Conservation (phyloP, 345 rosid species). For the Trapa bicornis region DNA sequence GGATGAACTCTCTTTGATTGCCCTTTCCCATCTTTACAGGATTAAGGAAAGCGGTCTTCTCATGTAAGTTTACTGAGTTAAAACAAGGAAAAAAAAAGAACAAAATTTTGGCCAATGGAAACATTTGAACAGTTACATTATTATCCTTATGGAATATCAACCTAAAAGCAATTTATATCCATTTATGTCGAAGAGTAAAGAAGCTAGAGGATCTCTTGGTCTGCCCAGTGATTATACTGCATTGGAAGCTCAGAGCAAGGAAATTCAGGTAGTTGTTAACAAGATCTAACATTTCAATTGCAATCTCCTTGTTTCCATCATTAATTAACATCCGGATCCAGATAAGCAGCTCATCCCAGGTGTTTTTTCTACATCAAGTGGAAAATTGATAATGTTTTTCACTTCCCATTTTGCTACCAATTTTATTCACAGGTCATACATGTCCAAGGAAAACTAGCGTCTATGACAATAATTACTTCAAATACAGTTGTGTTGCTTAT, state of each 20-base stretch:
- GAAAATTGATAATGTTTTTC: neutral
- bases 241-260: conserved; percentile 29
- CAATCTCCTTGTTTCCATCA: neutral
- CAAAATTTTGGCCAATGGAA: neutral
- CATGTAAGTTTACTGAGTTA: neutral
- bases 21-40: conserved; percentile 39
- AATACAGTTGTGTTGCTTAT: neutral
- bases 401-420: neutral
- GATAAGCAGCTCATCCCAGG: neutral
- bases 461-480: neutral
- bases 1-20: conserved; percentile 37
- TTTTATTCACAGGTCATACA: neutral
- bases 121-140: neutral
- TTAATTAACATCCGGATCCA: neutral
- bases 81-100: neutral
- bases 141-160: neutral
- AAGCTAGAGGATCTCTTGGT: conserved; percentile 28
- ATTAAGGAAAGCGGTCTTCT: conserved; percentile 39
- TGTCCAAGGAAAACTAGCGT: neutral
- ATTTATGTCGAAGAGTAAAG: conserved; percentile 34
- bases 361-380: neutral
- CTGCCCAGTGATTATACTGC: conserved; percentile 26
- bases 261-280: conserved; percentile 44
- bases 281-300: neutral
- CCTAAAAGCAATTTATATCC: conserved; percentile 4